Base-by-base conservation (phyloP, 139 green algal species). In the Volvox reticuliferus region DNA sequence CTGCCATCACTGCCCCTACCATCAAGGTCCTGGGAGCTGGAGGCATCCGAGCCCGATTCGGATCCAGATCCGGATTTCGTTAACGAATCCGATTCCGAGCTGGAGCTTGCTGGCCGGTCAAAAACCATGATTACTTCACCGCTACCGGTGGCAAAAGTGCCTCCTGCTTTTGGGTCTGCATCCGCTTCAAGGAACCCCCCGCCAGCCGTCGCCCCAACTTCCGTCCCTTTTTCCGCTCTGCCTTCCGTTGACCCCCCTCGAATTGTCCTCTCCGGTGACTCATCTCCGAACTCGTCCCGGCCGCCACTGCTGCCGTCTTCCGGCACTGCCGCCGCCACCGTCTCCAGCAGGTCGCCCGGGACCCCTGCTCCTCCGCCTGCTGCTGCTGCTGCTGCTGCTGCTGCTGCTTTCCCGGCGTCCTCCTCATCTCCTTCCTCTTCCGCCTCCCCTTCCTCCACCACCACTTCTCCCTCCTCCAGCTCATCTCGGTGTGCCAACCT, bases 51-150 rank as follows among this genome's bases (percentile, higher is more conserved):
- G 21, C 1, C 33, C 1, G 67, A 32, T 17, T 82, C 37, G n/a
- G 69, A 82, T 19, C 33, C 69, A 9, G 85, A 89, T 3, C n/a
- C 68, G 0, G 86, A 83, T 9, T 89, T 68, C 1, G 69, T 61
- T 12, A 67, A 36, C 26, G 82, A 36, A 22, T 32, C 26, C 68
- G 84, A 73, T 28, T 30, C 36, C 1, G 85, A 82, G 18, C 20
- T 6, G n/a, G 37, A 68, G 36, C 36, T 19, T 18, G n/a, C 44
- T n/a, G 12, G 1, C 1, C 67, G n/a, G 20, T 83, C 86, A 63
- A 90, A 90, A 12, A 84, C 50, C 86, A 90, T 90, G 30, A 90
- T 35, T 14, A 90, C 86, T 9, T 90, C 21, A 2, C 71, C 82
- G n/a, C 20, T 35, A 35, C 33, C 82, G 6, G 20, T 12, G 61